Conservation (phyloP, 768 basidiomycete species). For the Rhodocollybia butyracea region DNA sequence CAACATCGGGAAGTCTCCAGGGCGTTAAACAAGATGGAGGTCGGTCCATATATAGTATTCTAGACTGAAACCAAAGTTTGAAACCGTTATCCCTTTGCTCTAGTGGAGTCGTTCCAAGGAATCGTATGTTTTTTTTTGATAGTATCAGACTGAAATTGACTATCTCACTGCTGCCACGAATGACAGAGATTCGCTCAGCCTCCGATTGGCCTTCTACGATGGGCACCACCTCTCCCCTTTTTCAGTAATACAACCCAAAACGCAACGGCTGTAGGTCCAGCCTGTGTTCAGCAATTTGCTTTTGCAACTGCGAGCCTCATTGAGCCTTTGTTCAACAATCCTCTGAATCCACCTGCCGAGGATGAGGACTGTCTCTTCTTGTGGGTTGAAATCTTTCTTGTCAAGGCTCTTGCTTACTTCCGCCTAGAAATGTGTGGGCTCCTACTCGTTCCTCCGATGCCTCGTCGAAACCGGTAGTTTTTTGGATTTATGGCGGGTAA, state of each 20-base stretch:
- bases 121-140: conserved; percentile 1
- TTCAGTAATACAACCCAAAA: conserved; percentile 1
- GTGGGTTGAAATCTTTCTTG: background rate
- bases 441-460: background rate
- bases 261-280: conserved; percentile 8
- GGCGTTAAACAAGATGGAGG: conserved; percentile 10
- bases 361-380: conserved; percentile 12
- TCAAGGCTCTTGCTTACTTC: background rate
- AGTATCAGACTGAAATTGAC: too few relatives aligned
- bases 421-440: conserved; percentile 1
- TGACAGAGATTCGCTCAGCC: conserved; percentile 9
- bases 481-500: conserved; percentile 10
- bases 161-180: too few relatives aligned
- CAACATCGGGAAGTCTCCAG: conserved; percentile 11
- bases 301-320: background rate
- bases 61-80: background rate
- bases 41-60: background rate
- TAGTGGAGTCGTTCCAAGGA: conserved; percentile 12
- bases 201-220: conserved; percentile 7
- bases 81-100: background rate
- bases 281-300: conserved; percentile 12
- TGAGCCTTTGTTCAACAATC: conserved; percentile 11
- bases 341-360: conserved; percentile 10
- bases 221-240: conserved; percentile 10
- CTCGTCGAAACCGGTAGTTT: background rate